These are phyloP conservation scores for Stachybotrys echinatus DNA, from an alignment of 2,329 filamentous ascomycete species.

Conservation along the genomic window DNA sequence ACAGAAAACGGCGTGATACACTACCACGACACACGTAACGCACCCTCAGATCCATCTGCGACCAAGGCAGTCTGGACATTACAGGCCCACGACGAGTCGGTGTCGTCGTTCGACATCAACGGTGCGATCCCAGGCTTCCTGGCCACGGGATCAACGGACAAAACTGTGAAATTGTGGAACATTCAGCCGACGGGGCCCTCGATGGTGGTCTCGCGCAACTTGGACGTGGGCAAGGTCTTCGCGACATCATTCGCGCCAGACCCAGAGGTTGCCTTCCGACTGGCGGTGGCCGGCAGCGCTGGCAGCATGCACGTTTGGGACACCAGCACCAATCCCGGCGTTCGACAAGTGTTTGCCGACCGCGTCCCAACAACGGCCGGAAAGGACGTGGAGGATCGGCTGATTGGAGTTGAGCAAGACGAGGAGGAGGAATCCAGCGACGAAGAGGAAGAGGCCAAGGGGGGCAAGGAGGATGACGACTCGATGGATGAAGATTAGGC, in stretches of 20 bases:
- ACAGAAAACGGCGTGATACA: constrained; percentile 90
- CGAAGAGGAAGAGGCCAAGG: constrained; percentile 36
- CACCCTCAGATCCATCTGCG: constrained; percentile 64
- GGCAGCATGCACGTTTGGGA: constrained; percentile 93
- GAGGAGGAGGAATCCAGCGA: constrained; percentile 64
- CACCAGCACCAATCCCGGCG: constrained; percentile 84
- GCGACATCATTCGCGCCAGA: constrained; percentile 88
- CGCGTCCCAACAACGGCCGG: constrained; percentile 51
- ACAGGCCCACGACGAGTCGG: constrained; percentile 88
- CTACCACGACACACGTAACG: constrained; percentile 80
- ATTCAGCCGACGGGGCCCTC: constrained; percentile 73
- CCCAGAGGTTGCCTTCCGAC: constrained; percentile 80
- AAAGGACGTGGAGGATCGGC: constrained; percentile 65
- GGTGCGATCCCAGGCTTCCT: constrained; percentile 84
- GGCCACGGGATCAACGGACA: constrained; percentile 89
- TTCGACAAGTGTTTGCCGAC: constrained; percentile 76
- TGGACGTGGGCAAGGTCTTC: constrained; percentile 94
- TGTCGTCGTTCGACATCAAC: constrained; percentile 93
- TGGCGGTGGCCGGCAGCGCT: constrained; percentile 92
- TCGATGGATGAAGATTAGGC: constrained; percentile 53
- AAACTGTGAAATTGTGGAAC: constrained; percentile 96
- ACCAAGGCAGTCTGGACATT: constrained; percentile 90
- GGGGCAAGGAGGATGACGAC: constrained; percentile 41
- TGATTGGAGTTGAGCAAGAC: constrained; percentile 67
- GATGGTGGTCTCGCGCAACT: constrained; percentile 85